These are phyloP conservation scores for Penicillium thymicola DNA, from an alignment of 2,329 filamentous ascomycete genomes.

Conservation along the genomic window DNA sequence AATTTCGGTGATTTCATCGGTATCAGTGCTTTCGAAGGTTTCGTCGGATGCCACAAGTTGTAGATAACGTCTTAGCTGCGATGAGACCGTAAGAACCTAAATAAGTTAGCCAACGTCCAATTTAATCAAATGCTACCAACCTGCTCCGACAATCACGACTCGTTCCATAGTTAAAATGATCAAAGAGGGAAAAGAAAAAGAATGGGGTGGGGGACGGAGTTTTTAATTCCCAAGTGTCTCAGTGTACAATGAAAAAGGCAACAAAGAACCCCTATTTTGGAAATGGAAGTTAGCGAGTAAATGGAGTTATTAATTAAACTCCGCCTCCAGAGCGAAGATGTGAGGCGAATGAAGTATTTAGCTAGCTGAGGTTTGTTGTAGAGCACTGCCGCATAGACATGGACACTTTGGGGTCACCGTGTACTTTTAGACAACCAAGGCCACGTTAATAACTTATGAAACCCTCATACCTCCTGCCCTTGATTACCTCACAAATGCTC, in stretches of 20 bases:
- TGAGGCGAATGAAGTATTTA: too few species aligned
- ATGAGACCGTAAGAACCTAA: slow-evolving; percentile 29
- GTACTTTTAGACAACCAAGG: not conserved
- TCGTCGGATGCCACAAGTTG: slow-evolving; percentile 15
- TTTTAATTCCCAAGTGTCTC: not conserved
- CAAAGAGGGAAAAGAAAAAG: not conserved
- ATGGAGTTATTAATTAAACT: too few species aligned
- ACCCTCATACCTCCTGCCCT: not conserved
- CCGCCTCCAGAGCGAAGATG: too few species aligned
- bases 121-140: not conserved
- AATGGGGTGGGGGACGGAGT: not conserved
- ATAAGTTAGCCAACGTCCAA: not conserved
- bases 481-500: slow-evolving; percentile 20
- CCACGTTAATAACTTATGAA: not conserved
- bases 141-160: slow-evolving; percentile 22
- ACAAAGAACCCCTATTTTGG: too few species aligned
- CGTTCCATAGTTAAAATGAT: slow-evolving; percentile 13
- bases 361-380: too few species aligned
- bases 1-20: not conserved
- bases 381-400: not conserved
- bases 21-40: not conserved
- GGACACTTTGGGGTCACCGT: too few species aligned
- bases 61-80: slow-evolving; percentile 29
- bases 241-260: not conserved
- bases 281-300: too few species aligned